Evolutionary conservation across 352 stramenopile genomes (phyloP), one percentile per base, ranked within the genome.

Genomic region (Globisporangium irregulare): DNA sequence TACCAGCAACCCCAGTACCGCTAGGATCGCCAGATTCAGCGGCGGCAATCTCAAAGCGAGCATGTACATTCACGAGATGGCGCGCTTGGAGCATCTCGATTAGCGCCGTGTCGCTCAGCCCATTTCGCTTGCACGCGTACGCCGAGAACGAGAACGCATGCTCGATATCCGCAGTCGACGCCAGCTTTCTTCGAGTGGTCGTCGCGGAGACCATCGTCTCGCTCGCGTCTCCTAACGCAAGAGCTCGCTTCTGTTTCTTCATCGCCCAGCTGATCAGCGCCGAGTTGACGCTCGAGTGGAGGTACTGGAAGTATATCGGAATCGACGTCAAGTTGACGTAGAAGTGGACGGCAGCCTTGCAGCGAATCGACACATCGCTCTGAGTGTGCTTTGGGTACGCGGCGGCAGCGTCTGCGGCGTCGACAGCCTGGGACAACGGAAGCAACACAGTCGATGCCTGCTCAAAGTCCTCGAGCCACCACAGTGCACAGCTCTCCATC

Each of bases 381-480:
- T 60, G 61, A 41, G 22, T 54, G 38, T 32, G 27, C 53, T 18
- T 74, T 66, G 46, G 63, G 63, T 69, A 25, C 38, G 24, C 25
- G 8, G 7, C 34, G 1, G 18, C 6, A 12, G 18, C 34, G 18
- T 64, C 62, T 57, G 59, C 62, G 10, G 84, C 73, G 59, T 93
- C 85, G 3, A 92, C 81, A 5, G 86, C 76, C 69, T 95, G 87
- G 12, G 81, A 82, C 54, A 82, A 73, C 1, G 87, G 87, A 15
- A 87, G 71, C 27, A 95, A 62, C 8, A 93, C 78, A 9, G 80
- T 77, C 46, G 80, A 89, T 1, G 87, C 82, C 67, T 92, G 87
- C n/a, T 95, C 86, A 72, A 92, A 95, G 34, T 93, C 82, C 70
- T 93, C 82, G 24, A 95, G 68, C 87, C 87, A 95, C 87, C 87